phyloP scores from a whole-genome alignment of 768 basidiomycete genomes.

The Imleria badia region DNA sequence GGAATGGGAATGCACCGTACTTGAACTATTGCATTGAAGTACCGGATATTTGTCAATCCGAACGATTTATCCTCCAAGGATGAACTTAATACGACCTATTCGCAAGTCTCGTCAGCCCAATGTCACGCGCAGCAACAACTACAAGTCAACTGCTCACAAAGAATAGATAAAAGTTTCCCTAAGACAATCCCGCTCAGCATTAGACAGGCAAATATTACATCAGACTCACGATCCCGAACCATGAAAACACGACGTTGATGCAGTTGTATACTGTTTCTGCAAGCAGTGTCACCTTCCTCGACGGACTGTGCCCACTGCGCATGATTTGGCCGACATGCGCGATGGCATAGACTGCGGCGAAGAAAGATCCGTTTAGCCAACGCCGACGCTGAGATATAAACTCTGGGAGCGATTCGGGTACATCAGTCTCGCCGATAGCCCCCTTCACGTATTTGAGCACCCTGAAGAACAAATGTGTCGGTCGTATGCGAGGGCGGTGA shows the following conservation, averaged over 20 bases:
- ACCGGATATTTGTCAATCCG: slow-evolving; percentile 58
- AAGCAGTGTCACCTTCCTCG: slow-evolving; percentile 72
- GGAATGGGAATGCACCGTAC: slow-evolving; percentile 35
- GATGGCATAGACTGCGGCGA: slow-evolving; percentile 91
- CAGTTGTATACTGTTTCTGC: slow-evolving; percentile 85
- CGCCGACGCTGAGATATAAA: slow-evolving; percentile 91
- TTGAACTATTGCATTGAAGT: slow-evolving; percentile 76
- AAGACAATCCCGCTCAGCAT: neutral
- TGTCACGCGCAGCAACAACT: neutral
- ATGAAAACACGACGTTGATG: slow-evolving; percentile 84
- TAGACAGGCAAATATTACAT: neutral
- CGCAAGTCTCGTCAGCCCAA: neutral
- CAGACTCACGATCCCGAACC: slow-evolving; percentile 83
- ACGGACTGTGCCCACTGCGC: slow-evolving; percentile 58
- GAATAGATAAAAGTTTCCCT: slow-evolving; percentile 96
- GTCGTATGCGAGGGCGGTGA: neutral
- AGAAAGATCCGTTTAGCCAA: slow-evolving; percentile 92
- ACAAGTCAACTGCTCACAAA: slow-evolving; percentile 57
- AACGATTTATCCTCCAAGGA: slow-evolving; percentile 80
- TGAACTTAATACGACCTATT: slow-evolving; percentile 81
- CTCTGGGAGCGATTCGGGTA: slow-evolving; percentile 89
- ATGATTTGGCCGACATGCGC: slow-evolving; percentile 56
- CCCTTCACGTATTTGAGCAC: slow-evolving; percentile 95
- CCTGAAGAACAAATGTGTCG: slow-evolving; percentile 48
- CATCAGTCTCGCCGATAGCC: slow-evolving; percentile 91